A percentile compares a stretch with the other conserved stretches of the same genome.
Evolutionary conservation across 352 stramenopile genomes (phyloP).

Genomic region (Plasmopara viticola): DNA sequence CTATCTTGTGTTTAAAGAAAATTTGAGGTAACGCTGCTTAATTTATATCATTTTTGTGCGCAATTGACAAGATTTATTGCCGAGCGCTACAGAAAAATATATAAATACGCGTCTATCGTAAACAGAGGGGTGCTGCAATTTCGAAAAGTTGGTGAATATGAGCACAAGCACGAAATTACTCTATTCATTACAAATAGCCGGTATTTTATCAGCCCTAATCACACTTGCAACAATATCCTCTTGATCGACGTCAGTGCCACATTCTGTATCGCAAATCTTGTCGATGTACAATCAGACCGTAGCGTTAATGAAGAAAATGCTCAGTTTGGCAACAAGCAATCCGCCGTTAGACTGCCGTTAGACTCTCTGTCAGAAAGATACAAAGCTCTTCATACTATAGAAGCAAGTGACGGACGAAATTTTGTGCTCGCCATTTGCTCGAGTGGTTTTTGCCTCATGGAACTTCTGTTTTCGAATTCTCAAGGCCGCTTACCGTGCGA

Average conservation of each 20-base stretch:
- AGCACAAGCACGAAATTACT: constrained; percentile 25
- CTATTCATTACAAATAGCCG: constrained; percentile 18
- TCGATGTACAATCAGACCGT: not conserved
- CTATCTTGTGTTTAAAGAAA: constrained; percentile 25
- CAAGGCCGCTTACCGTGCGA: constrained; percentile 19
- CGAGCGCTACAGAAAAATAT: constrained; percentile 21
- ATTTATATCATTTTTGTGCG: not conserved
- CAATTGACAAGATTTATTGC: not conserved
- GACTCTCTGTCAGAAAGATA: constrained; percentile 28
- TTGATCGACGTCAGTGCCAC: constrained; percentile 28
- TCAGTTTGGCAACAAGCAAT: not conserved
- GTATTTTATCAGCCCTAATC: not conserved
- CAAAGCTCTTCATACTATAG: constrained; percentile 23
- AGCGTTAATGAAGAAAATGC: not conserved
- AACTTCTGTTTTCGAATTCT: constrained; percentile 24
- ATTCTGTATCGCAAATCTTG: constrained; percentile 17
- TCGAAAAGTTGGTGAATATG: constrained; percentile 22
- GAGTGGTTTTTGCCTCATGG: constrained; percentile 33
- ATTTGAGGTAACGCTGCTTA: constrained; percentile 19
- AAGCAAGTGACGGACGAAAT: constrained; percentile 12
- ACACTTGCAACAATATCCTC: constrained; percentile 10
- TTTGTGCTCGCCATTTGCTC: constrained; percentile 33
- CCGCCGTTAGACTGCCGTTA: constrained; percentile 15
- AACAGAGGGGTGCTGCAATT: constrained; percentile 24
- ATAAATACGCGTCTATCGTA: constrained; percentile 22